Conservation (phyloP, 1,284 basidiomycete species). For the Singerocomus inundabilis region DNA sequence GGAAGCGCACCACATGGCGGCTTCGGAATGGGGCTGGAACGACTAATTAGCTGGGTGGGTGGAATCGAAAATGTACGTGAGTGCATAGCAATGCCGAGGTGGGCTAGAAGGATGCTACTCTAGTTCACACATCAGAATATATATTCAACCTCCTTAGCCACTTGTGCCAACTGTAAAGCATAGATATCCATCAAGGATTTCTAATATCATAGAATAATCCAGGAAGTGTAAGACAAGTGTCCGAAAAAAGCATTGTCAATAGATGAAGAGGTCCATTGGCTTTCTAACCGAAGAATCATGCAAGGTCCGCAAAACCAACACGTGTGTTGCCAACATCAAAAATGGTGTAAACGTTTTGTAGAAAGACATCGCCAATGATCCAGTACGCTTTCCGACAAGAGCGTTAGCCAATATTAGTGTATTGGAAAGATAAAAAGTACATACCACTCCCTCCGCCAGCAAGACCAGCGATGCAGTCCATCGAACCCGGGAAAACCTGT, state of each 20-base stretch:
- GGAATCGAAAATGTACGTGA: slow-evolving; percentile 86
- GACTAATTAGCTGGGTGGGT: slow-evolving; percentile 80
- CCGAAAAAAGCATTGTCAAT: not conserved
- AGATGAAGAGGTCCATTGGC: not conserved
- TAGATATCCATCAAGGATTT: slow-evolving; percentile 1
- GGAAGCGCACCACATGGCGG: slow-evolving; percentile 90
- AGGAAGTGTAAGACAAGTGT: slow-evolving; percentile 5
- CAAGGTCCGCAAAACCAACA: slow-evolving; percentile 33
- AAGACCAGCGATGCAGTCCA: slow-evolving; percentile 29
- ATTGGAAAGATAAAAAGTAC: not conserved
- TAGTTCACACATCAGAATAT: slow-evolving; percentile 35
- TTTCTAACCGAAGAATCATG: slow-evolving; percentile 2
- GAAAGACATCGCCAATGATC: slow-evolving; percentile 33
- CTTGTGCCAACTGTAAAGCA: not conserved
- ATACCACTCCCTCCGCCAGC: slow-evolving; percentile 27
- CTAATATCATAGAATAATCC: not conserved
- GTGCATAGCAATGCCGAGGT: slow-evolving; percentile 87
- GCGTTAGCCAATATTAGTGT: not conserved
- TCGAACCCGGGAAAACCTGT: slow-evolving; percentile 20
- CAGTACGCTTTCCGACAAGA: slow-evolving; percentile 23
- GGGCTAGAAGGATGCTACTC: slow-evolving; percentile 76
- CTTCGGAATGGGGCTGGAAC: slow-evolving; percentile 91
- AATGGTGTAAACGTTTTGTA: slow-evolving; percentile 31
- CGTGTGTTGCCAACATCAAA: slow-evolving; percentile 28
- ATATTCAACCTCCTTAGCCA: not conserved